Base-by-base conservation (phyloP, 1,284 basidiomycete genomes). In the Phlebopus sp. region DNA sequence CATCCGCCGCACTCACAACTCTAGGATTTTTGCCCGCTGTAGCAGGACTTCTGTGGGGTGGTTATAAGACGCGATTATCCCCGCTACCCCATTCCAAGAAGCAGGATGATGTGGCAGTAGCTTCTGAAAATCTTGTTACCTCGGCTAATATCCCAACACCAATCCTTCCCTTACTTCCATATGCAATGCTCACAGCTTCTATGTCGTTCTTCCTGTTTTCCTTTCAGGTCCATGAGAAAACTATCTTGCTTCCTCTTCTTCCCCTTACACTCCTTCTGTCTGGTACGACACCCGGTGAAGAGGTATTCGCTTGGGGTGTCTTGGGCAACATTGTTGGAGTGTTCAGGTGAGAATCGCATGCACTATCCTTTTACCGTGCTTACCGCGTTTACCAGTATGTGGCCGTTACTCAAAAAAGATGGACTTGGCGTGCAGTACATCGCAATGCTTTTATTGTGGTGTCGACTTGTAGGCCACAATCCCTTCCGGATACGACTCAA, bases 211-310 rank as follows among this genome's bases (percentile, higher is more conserved):
- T 94, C 71, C 73, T 98, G 19, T 95, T 97, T 70, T 94, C 92
- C 6, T 96, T 97, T 66, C 93, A 97, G 63, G 93, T 94, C 23
- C 93, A 96, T 68, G 93, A 97, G 68, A 97, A 97, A 74, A 88
- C 88, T 2, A 90, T 97, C 40, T 64, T 97, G n/a, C 64, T 97
- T 0, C 92, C 93, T 2, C 73, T 97, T 17, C 69, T 97, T 54
- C 94, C 94, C 0, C 72, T 95, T 21, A 90, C 84, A 0, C 73
- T 97, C 15, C 72, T 95, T 10, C 72, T 95, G 41, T 86, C 84
- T 1, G 84, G 80, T 11, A 74, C 85, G 0, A 66, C 73, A 2
- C 66, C 75, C 1, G 78, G 80, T 37, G 84, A 84, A 29, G 72
- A 79, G 7, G 79, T 84, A 13, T 93, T 86, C 71, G 79, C 84